Evolutionary conservation across 140 eudicot species (phyloP).

Genomic region (Senecio squalidus): DNA sequence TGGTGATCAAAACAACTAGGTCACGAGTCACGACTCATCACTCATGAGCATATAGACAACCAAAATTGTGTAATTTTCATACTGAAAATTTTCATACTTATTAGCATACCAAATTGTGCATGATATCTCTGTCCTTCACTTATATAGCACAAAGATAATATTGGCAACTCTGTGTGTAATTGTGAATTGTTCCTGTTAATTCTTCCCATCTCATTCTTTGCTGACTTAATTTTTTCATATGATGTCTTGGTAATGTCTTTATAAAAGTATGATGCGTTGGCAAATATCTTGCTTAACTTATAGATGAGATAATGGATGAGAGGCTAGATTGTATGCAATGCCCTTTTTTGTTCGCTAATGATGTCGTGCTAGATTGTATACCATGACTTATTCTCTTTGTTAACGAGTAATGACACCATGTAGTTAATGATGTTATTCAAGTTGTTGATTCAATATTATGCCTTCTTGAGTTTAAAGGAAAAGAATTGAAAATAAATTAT

Average conservation of each 20-base stretch:
- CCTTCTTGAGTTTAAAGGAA: no score
- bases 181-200: no score
- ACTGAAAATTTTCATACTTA: no score
- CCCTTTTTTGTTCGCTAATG: no score
- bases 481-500: no score
- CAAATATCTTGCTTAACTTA: neutral
- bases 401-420: neutral
- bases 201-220: no score
- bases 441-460: neutral
- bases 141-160: neutral
- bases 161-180: neutral
- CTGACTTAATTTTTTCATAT: neutral
- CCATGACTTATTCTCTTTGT: neutral
- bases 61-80: neutral
- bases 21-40: no score
- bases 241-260: neutral
- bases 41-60: neutral
- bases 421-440: slow-evolving; percentile 11
- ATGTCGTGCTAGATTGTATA: slow-evolving; percentile 8
- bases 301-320: no score
- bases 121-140: neutral
- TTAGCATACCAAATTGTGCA: no score
- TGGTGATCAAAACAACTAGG: neutral
- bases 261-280: neutral
- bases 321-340: no score